Percentiles rank a stretch among this genome's conserved stretches.
Evolutionary conservation across 2,329 filamentous ascomycete genomes (phyloP).

Genomic region (Talaromyces sp.): DNA sequence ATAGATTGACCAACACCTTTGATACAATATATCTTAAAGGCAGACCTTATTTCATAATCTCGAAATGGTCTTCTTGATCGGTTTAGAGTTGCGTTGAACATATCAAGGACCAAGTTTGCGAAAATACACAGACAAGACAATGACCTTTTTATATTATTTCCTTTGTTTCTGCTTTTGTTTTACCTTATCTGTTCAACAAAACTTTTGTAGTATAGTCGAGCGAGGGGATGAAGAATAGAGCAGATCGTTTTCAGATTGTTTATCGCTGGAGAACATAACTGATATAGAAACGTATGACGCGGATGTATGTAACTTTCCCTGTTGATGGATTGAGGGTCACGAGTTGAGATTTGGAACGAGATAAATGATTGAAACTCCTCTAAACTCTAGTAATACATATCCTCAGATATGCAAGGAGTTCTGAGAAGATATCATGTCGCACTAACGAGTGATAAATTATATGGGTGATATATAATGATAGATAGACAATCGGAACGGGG

Average conservation of each 20-base stretch:
- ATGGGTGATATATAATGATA: no score
- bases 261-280: background rate
- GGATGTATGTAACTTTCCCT: no score
- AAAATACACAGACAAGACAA: slow-evolving; percentile 1
- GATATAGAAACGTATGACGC: background rate
- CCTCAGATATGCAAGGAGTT: background rate
- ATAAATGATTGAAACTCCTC: background rate
- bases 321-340: background rate
- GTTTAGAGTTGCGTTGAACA: slow-evolving; percentile 11
- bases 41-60: background rate
- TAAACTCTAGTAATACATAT: background rate
- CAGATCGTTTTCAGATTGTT: slow-evolving; percentile 2
- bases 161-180: slow-evolving; percentile 7
- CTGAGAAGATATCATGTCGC: background rate
- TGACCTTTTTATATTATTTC: background rate
- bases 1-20: slow-evolving; percentile 31
- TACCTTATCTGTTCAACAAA: slow-evolving; percentile 4
- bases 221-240: slow-evolving; percentile 17
- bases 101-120: background rate
- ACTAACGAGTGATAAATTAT: background rate
- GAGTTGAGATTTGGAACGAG: background rate
- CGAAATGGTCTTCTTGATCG: background rate
- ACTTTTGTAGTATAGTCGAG: slow-evolving; percentile 19
- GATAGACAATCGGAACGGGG: background rate
- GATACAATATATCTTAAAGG: background rate